A percentile compares a stretch with the other conserved stretches of the same genome.
phyloP scores from a whole-genome alignment of 495 filamentous ascomycete species.

The Trichocladium antarcticum region DNA sequence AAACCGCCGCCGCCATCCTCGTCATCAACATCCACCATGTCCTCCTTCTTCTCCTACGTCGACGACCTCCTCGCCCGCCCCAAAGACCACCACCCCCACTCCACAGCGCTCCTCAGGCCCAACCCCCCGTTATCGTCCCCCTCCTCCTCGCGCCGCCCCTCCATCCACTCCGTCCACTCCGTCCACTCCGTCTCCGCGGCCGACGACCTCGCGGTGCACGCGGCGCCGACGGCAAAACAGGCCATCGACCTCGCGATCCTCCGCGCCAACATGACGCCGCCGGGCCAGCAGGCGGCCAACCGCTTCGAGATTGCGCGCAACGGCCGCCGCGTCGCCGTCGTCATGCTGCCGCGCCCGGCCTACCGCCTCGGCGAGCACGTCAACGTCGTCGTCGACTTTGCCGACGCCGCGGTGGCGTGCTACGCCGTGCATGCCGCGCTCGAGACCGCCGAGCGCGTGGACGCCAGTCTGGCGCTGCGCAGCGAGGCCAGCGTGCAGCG shows the following conservation, averaged over 20 bases:
- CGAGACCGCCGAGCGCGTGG: constrained; percentile 70
- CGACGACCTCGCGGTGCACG: constrained; percentile 14
- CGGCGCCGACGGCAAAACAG: constrained; percentile 55
- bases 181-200: too few species aligned
- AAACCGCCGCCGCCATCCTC: constrained; percentile 5
- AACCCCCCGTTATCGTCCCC: constrained; percentile 47
- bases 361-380: constrained; percentile 86
- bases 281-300: constrained; percentile 58
- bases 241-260: constrained; percentile 87
- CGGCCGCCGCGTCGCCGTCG: constrained; percentile 70
- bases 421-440: constrained; percentile 67
- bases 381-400: constrained; percentile 71
- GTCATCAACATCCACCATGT: constrained; percentile 28
- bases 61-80: constrained; percentile 63
- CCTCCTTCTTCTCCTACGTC: constrained; percentile 67
- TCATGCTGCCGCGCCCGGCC: constrained; percentile 80
- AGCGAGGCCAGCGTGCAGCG: constrained; percentile 72
- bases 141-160: constrained; percentile 46
- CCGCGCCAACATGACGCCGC: constrained; percentile 51
- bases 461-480: constrained; percentile 67
- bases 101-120: constrained; percentile 53
- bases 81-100: constrained; percentile 28
- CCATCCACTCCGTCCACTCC: constrained; percentile 31
- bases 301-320: constrained; percentile 91
- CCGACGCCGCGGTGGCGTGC: constrained; percentile 44